Conservation (phyloP, 164 flowering plant genomes). For the Tinospora cordifolia region DNA sequence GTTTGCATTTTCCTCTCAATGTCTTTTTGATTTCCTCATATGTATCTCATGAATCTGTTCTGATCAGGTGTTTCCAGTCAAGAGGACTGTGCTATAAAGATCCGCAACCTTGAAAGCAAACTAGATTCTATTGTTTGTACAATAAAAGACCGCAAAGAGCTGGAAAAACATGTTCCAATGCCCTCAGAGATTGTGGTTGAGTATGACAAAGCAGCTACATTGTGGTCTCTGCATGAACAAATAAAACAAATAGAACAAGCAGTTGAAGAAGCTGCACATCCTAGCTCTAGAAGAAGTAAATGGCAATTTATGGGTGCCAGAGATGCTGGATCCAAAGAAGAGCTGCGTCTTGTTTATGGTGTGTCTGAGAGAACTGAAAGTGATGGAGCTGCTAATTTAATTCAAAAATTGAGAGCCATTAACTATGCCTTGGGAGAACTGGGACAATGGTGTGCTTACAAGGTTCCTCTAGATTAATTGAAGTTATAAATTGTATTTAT, state of each 20-base stretch:
- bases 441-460: conserved; percentile 99
- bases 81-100: conserved; percentile 95
- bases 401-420: conserved; percentile 94
- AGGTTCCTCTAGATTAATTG: conserved; percentile 36
- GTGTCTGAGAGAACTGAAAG: conserved; percentile 97
- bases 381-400: conserved; percentile 94
- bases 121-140: conserved; percentile 88
- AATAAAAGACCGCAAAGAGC: conserved; percentile 87
- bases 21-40: not conserved
- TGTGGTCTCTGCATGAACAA: conserved; percentile 90
- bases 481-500: not conserved
- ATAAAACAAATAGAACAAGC: conserved; percentile 80
- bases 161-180: conserved; percentile 95
- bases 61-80: conserved; percentile 92
- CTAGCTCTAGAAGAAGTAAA: conserved; percentile 82
- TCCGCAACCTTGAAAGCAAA: conserved; percentile 95
- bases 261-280: conserved; percentile 84
- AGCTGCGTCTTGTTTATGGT: conserved; percentile 92
- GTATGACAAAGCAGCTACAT: conserved; percentile 87
- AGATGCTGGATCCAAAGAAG: conserved; percentile 99
- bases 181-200: conserved; percentile 87
- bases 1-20: not conserved
- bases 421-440: conserved; percentile 91
- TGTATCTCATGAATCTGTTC: conserved; percentile 6
- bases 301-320: conserved; percentile 99